These are phyloP conservation scores for Lactarius tabidus DNA, from an alignment of 768 basidiomycete species.

Conservation along the genomic window DNA sequence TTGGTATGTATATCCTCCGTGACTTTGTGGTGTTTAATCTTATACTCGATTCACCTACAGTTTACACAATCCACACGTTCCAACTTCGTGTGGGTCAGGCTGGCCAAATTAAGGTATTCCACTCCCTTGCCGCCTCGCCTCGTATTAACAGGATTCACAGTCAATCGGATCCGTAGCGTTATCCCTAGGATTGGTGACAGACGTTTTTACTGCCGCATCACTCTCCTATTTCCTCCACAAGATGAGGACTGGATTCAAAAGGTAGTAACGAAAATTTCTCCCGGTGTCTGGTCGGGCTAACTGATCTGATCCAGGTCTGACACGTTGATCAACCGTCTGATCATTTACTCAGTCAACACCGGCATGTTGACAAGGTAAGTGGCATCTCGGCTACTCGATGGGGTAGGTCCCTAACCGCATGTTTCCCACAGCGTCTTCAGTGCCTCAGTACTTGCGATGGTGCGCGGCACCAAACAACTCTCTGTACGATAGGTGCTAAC, in stretches of 20 bases:
- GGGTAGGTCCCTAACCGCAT: neutral
- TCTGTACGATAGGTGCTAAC: constrained; percentile 3
- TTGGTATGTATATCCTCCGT: constrained; percentile 4
- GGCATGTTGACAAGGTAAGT: constrained; percentile 56
- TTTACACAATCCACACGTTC: constrained; percentile 46
- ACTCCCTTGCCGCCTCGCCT: neutral
- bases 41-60: constrained; percentile 27
- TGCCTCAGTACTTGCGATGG: constrained; percentile 51
- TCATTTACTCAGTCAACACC: constrained; percentile 59
- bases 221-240: constrained; percentile 53
- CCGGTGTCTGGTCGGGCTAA: neutral
- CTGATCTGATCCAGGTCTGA: constrained; percentile 43
- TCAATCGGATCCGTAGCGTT: constrained; percentile 46
- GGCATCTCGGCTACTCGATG: constrained; percentile 9
- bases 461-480: constrained; percentile 32
- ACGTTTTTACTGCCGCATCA: constrained; percentile 47
- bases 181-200: constrained; percentile 46
- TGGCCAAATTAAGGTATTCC: constrained; percentile 42
- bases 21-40: neutral
- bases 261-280: constrained; percentile 31
- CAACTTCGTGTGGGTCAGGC: constrained; percentile 40
- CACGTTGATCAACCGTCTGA: constrained; percentile 52
- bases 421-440: constrained; percentile 38
- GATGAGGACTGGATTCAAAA: constrained; percentile 47
- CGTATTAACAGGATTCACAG: constrained; percentile 30